These are phyloP conservation scores for Aspergillus sclerotiicarbonarius DNA, from an alignment of 495 filamentous ascomycete species.

Conservation along the genomic window DNA sequence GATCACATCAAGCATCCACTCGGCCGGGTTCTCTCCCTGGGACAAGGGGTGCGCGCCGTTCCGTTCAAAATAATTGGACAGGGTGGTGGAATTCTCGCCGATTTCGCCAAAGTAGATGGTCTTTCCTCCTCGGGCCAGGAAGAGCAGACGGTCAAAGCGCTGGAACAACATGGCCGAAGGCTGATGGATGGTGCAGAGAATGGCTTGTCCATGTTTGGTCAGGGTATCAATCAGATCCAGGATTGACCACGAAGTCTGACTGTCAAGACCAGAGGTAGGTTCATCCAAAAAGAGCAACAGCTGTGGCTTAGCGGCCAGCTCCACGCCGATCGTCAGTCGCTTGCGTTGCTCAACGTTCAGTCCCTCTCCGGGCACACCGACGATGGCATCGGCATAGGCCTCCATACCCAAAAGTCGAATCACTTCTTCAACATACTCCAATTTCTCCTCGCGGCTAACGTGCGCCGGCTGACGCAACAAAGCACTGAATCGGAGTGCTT, in stretches of 20 bases:
- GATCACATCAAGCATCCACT: constrained; percentile 93
- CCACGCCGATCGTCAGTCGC: constrained; percentile 78
- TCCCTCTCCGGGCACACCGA: constrained; percentile 40
- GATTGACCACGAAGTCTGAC: constrained; percentile 81
- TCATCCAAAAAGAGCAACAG: constrained; percentile 85
- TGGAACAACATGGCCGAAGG: constrained; percentile 85
- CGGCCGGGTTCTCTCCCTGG: constrained; percentile 73
- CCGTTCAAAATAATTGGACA: constrained; percentile 74
- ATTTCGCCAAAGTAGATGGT: constrained; percentile 90
- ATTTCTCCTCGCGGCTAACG: constrained; percentile 70
- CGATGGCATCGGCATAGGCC: constrained; percentile 28
- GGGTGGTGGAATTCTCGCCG: constrained; percentile 70
- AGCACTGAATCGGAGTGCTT: constrained; percentile 77
- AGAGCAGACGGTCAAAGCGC: constrained; percentile 72
- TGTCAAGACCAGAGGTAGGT: constrained; percentile 79
- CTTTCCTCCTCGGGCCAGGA: constrained; percentile 73
- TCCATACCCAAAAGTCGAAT: constrained; percentile 88
- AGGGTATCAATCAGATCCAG: constrained; percentile 71
- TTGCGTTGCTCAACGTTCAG: constrained; percentile 87
- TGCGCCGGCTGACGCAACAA: constrained; percentile 76
- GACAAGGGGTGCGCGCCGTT: constrained; percentile 68
- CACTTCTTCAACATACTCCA: constrained; percentile 88
- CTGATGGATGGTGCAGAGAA: constrained; percentile 89
- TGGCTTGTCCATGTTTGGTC: constrained; percentile 74
- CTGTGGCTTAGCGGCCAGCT: constrained; percentile 77